A percentile compares a stretch with the other conserved stretches of the same genome.
Conservation (phyloP, 306 rosid genomes). For the Ziziphus jujuba region DNA sequence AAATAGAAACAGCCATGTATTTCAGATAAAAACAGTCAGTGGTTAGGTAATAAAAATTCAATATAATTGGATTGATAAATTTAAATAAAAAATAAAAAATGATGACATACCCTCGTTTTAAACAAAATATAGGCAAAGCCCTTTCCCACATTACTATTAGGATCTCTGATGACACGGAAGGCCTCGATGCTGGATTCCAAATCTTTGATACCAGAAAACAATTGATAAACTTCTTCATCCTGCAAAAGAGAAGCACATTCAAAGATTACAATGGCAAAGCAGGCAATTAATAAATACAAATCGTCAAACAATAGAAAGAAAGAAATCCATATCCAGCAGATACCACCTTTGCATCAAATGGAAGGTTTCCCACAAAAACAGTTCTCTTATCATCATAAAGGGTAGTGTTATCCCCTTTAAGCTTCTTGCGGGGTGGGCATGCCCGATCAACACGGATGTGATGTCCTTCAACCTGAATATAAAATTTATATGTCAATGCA, state of each 20-base stretch:
- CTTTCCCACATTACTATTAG: constrained; percentile 78
- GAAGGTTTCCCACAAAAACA: constrained; percentile 93
- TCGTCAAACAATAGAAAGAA: constrained; percentile 5
- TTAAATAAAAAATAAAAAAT: neutral
- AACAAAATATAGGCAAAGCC: constrained; percentile 86
- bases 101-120: constrained; percentile 65
- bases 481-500: constrained; percentile 10
- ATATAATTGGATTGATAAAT: neutral
- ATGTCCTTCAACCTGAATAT: constrained; percentile 73
- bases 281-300: neutral
- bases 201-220: constrained; percentile 64
- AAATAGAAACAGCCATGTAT: neutral
- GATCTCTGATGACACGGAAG: constrained; percentile 82
- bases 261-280: constrained; percentile 8
- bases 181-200: constrained; percentile 69
- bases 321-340: constrained; percentile 5
- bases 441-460: constrained; percentile 96
- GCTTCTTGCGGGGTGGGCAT: constrained; percentile 96
- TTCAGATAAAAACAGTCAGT: neutral
- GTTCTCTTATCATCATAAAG: constrained; percentile 84
- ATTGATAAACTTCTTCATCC: constrained; percentile 92
- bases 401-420: constrained; percentile 57
- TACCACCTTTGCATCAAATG: constrained; percentile 87
- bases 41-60: neutral
- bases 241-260: constrained; percentile 28